Evolutionary conservation across 257 asterid species (phyloP).

Genomic region (Gynochthodes officinalis): DNA sequence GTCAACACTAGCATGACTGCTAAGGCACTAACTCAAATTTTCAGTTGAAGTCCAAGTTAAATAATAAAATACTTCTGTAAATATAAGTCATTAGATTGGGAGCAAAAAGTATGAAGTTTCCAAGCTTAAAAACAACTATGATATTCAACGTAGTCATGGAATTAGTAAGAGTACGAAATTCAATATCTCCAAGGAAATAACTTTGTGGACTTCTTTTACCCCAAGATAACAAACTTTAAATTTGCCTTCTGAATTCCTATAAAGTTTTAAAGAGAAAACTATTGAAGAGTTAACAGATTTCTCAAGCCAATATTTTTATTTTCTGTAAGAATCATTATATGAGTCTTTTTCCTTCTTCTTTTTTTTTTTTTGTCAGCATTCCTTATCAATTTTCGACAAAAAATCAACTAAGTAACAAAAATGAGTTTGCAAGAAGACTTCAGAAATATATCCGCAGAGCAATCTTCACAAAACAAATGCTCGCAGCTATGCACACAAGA

Average conservation of each 20-base stretch:
- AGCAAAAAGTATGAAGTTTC: neutral
- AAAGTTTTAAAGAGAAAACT: neutral
- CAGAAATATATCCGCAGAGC: neutral
- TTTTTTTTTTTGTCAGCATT: neutral
- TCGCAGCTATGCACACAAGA: neutral
- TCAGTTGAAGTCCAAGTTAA: slow-evolving; percentile 3
- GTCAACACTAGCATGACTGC: slow-evolving; percentile 49
- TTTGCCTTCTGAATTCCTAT: neutral
- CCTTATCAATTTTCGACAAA: neutral
- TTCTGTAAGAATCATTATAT: too few relatives aligned
- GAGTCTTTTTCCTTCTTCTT: neutral
- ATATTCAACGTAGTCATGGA: slow-evolving; percentile 4
- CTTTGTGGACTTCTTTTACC: neutral
- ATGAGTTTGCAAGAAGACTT: neutral
- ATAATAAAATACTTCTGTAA: neutral
- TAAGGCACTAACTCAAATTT: slow-evolving; percentile 37
- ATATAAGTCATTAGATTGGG: too few relatives aligned
- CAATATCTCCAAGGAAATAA: neutral
- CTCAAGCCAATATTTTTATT: too few relatives aligned
- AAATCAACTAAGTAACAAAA: neutral
- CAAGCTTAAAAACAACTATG: neutral
- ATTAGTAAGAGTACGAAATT: neutral
- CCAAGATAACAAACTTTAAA: neutral
- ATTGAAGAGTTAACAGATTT: neutral
- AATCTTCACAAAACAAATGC: neutral